Evolutionary conservation across 2,329 filamentous ascomycete species (phyloP).

Genomic region (Nigrograna mackinnonii): DNA sequence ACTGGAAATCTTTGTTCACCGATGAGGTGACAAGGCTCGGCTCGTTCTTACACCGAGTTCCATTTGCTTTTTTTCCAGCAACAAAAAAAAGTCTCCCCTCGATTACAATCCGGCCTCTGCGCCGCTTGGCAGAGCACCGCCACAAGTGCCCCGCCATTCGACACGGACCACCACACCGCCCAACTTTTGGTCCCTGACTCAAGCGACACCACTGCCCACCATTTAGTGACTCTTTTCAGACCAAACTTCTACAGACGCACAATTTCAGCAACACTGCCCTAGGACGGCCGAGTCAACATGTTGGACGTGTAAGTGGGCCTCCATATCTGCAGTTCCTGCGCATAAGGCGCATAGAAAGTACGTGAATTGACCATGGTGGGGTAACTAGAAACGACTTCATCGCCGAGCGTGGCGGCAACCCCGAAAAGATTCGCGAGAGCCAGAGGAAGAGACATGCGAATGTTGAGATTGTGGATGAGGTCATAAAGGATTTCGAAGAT

Average conservation of each 20-base stretch:
- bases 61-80: conserved; percentile 9
- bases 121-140: background rate
- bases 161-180: conserved; percentile 21
- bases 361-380: conserved; percentile 11
- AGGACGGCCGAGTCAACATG: too few species aligned
- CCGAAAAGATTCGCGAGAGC: conserved; percentile 87
- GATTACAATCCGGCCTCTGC: too few species aligned
- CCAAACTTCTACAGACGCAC: too few species aligned
- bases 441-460: conserved; percentile 81
- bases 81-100: too few species aligned
- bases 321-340: background rate
- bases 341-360: too few species aligned
- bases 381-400: conserved; percentile 55
- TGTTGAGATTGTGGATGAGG: conserved; percentile 85
- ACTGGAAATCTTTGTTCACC: conserved; percentile 22
- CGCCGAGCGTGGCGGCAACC: conserved; percentile 85
- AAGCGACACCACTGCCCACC: conserved; percentile 17
- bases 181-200: conserved; percentile 26
- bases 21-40: conserved; percentile 1
- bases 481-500: conserved; percentile 85
- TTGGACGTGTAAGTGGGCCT: conserved; percentile 32
- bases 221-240: too few species aligned
- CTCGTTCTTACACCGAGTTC: conserved; percentile 7
- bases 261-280: too few species aligned
- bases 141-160: conserved; percentile 11